Percentiles rank a stretch among this genome's conserved stretches.
These are phyloP conservation scores for Acer yangbiense DNA, from an alignment of 345 rosid species.

Conservation along the genomic window DNA sequence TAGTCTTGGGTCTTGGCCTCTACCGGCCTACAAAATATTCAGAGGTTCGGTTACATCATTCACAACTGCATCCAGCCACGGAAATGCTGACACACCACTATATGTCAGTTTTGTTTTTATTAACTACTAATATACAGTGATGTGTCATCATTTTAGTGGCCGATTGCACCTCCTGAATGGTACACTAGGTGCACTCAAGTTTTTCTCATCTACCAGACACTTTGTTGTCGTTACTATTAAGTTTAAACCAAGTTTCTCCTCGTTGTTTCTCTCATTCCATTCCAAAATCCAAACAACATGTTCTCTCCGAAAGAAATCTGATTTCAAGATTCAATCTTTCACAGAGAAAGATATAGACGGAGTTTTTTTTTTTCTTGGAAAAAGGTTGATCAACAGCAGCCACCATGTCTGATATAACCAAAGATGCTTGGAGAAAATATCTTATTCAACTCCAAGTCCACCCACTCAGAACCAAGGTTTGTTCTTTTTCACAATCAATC, in stretches of 20 bases:
- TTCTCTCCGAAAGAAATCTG: neutral
- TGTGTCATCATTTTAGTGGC: no score
- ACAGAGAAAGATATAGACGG: neutral
- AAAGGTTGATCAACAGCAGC: neutral
- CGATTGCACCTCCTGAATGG: no score
- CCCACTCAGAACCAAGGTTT: conserved; percentile 87
- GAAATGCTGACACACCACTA: no score
- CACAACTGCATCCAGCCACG: no score
- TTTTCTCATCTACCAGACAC: no score
- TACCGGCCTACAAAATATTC: no score
- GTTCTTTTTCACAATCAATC: neutral
- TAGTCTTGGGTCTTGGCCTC: no score
- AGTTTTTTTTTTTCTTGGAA: neutral
- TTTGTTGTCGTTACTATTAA: neutral
- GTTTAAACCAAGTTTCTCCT: neutral
- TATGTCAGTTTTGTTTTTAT: no score
- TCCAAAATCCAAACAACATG: neutral
- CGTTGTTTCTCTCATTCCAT: no score
- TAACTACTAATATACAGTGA: no score
- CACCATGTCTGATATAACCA: conserved; percentile 68
- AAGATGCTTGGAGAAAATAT: conserved; percentile 89
- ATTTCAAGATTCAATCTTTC: neutral
- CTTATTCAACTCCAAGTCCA: conserved; percentile 81
- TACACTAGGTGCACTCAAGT: no score
- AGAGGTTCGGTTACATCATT: no score